Base-by-base conservation (phyloP, 2,329 filamentous ascomycete genomes). In the Colletotrichum cereale region DNA sequence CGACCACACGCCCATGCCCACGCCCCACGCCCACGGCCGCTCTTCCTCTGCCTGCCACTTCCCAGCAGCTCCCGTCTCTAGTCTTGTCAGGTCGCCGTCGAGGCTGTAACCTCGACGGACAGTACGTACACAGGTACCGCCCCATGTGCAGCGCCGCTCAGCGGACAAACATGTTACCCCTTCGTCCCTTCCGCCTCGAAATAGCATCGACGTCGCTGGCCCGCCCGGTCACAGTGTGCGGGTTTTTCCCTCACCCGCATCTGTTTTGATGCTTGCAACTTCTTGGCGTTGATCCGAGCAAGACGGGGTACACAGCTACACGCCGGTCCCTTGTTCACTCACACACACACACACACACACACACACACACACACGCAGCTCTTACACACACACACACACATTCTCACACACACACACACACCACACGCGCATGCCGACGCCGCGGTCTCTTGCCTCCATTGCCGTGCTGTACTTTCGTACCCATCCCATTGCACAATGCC, bases 231-330 rank as follows among this genome's bases (percentile, higher is more conserved):
- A 71, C 68, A 71, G 68, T 72, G 70, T 72, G 70, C 63, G 70
- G 66, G 60, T 52, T 72, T 69, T 72, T 66, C 55, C 66, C 66
- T 72, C 67, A 61, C 66, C 70, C 65, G 68, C 68, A 71, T 72
- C 62, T 62, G 70, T 69, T 72, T 71, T 72, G 70, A 72, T 70
- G 66, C 70, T 72, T 66, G 61, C 61, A 72, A 71, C 70, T 52
- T 72, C 70, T 72, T 72, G 70, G 70, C 70, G 70, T 72, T 72
- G 70, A 72, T 72, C 70, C 67, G 70, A 70, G 70, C 70, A 72
- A 70, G 62, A 71, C 65, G 65, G 65, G 68, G 68, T 71, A 71
- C 68, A 58, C 65, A 71, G 68, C 65, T 71, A 71, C 68, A 71
- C 68, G 68, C 65, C 21, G 65, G 68, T 71, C 68, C 68, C 68